A percentile compares a stretch with the other conserved stretches of the same genome.
Conservation (phyloP, 257 asterid species). For the Marsdenia floribunda region DNA sequence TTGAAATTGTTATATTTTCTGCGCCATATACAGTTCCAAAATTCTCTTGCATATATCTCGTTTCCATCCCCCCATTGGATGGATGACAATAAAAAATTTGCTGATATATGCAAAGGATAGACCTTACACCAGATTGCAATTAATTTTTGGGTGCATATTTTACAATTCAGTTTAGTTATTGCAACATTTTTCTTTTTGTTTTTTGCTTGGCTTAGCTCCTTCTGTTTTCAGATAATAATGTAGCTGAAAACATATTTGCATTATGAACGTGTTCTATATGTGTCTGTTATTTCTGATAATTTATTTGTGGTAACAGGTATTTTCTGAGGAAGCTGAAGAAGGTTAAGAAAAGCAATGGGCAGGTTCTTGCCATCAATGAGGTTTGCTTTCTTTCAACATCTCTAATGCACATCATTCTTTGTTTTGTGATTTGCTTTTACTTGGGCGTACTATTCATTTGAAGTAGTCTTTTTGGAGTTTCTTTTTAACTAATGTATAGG, state of each 20-base stretch:
- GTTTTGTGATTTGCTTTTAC: background rate
- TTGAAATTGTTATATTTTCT: too few relatives aligned
- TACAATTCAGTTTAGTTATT: too few relatives aligned
- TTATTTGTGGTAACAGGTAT: conserved; percentile 42
- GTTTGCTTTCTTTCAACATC: conserved; percentile 19
- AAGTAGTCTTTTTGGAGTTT: background rate
- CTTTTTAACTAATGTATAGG: background rate
- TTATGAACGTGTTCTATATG: background rate
- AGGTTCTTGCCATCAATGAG: conserved; percentile 88
- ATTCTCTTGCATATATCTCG: too few relatives aligned
- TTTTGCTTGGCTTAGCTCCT: too few relatives aligned
- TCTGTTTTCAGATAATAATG: too few relatives aligned
- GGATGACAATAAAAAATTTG: too few relatives aligned
- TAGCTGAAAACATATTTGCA: background rate
- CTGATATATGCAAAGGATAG: too few relatives aligned
- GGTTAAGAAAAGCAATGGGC: conserved; percentile 87
- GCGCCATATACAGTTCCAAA: too few relatives aligned
- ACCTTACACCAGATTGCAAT: too few relatives aligned
- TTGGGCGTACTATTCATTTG: background rate
- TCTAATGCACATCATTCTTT: background rate
- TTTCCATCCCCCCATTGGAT: too few relatives aligned
- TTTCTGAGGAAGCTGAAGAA: conserved; percentile 86
- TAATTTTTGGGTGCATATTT: too few relatives aligned
- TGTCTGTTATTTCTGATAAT: background rate
- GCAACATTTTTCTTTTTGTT: too few relatives aligned